These are phyloP conservation scores for Solanum chacoense DNA, from an alignment of 305 asterid genomes.

Conservation along the genomic window DNA sequence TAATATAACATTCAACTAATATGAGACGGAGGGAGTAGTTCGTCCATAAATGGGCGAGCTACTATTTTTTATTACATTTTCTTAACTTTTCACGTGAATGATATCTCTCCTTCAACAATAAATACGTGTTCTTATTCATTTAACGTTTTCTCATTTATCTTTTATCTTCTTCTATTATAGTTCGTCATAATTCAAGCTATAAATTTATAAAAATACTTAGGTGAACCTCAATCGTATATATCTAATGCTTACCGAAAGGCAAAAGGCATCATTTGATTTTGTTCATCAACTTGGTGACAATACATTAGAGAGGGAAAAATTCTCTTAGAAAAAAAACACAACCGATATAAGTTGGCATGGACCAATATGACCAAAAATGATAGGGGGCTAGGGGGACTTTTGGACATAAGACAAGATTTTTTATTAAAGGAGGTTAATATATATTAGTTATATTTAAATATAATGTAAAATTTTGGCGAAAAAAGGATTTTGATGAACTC, in stretches of 20 bases:
- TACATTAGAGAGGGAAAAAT: background rate
- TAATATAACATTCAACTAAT: too few species aligned
- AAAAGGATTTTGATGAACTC: background rate
- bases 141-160: background rate
- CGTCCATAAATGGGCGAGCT: background rate
- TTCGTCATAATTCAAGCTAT: background rate
- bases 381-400: background rate
- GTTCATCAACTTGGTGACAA: background rate
- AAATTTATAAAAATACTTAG: background rate
- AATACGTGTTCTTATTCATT: background rate
- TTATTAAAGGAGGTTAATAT: background rate
- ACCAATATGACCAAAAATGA: background rate
- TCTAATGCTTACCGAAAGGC: background rate
- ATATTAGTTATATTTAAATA: background rate
- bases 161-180: background rate
- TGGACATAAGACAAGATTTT: background rate
- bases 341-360: background rate
- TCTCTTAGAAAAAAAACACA: background rate
- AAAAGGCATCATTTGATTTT: background rate
- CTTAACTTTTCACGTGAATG: background rate
- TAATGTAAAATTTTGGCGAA: background rate
- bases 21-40: too few species aligned
- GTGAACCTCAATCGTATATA: background rate
- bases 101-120: too few species aligned
- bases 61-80: too few species aligned